Base-by-base conservation (phyloP, 1,139 yeast genomes). In the Yamadazyma dushanensis region DNA sequence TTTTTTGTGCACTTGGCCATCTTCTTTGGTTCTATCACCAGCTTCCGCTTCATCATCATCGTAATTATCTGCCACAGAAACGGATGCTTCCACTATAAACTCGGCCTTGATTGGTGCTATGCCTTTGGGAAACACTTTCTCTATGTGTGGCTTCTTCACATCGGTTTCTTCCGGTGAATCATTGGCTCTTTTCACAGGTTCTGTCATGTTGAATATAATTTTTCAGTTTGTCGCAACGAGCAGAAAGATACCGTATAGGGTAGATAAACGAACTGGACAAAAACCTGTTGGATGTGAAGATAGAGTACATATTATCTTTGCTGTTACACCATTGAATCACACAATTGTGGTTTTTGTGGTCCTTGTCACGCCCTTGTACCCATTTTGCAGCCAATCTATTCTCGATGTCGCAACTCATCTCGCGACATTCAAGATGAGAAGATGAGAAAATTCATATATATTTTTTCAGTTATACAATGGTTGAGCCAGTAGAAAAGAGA, bases 21-120 rank as follows among this genome's bases (percentile, higher is more conserved):
- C 32, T 17, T 37, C 43, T 13, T 44, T 43, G 23, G 54, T 51
- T 39, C 70, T 57, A 38, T 66, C 72, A 18, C 73, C 73, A 26
- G 66, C 73, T 41, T 69, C 78, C 8, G 74, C 77, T 33, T 62
- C 75, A 34, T 66, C 71, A 41, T 67, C 76, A 35, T 65, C 81
- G 19, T 33, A 33, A 10, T 58, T 65, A 21, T 51, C 58, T 13
- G 51, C 56, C 6, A 22, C 24, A 4, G 15, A 5, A 9, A 43
- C 45, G 6, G 51, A 38, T 23, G 47, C 40, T 11, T 54, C 53
- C 7, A 78, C 61, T n/a, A 80, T 56, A 48, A 53, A 83, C 48
- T 83, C 85, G 3, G 80, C 63, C 59, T 83, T 83, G 44, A 83
- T 73, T 2, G 80, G 75, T 0, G 90, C 90, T 35, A 78, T 62